These are phyloP conservation scores for Herpetomonas muscarum DNA, from an alignment of 208 protist genomes.

Conservation along the genomic window DNA sequence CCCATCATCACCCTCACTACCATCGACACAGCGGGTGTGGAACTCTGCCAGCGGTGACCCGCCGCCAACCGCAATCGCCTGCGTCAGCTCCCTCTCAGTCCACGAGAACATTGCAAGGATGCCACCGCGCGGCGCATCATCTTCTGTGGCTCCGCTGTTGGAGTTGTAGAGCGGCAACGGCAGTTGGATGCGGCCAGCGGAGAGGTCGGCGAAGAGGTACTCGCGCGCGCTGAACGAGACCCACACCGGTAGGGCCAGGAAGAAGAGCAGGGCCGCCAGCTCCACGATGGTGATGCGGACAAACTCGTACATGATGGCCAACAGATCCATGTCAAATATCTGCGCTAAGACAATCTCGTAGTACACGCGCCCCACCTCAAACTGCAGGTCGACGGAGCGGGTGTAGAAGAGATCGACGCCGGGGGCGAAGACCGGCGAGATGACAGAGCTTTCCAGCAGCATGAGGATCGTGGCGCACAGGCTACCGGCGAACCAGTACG, in stretches of 20 bases:
- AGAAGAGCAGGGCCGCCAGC: conserved; percentile 41
- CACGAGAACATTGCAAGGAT: background rate
- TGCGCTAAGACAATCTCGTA: conserved; percentile 61
- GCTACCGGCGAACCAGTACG: conserved; percentile 61
- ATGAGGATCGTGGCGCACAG: conserved; percentile 45
- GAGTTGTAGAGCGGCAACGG: too few species aligned
- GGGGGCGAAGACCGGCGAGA: conserved; percentile 63
- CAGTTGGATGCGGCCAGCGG: conserved; percentile 1
- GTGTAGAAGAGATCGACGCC: conserved; percentile 82
- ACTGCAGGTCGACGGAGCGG: conserved; percentile 53
- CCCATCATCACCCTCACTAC: too few species aligned
- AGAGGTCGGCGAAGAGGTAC: conserved; percentile 14
- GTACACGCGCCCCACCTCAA: conserved; percentile 39
- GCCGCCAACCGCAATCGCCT: background rate
- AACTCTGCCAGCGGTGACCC: too few species aligned
- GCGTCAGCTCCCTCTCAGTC: background rate
- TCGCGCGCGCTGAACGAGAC: conserved; percentile 23
- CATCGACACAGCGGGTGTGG: too few species aligned
- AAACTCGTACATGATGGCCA: conserved; percentile 42
- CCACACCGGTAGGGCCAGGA: conserved; percentile 41
- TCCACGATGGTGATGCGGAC: conserved; percentile 40
- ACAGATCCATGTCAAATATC: conserved; percentile 54
- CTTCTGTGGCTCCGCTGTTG: too few species aligned
- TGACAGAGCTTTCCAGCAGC: conserved; percentile 42
- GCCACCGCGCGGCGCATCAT: too few species aligned